These are phyloP conservation scores for Inga leiocalycina DNA, from an alignment of 306 rosid genomes.

Conservation along the genomic window DNA sequence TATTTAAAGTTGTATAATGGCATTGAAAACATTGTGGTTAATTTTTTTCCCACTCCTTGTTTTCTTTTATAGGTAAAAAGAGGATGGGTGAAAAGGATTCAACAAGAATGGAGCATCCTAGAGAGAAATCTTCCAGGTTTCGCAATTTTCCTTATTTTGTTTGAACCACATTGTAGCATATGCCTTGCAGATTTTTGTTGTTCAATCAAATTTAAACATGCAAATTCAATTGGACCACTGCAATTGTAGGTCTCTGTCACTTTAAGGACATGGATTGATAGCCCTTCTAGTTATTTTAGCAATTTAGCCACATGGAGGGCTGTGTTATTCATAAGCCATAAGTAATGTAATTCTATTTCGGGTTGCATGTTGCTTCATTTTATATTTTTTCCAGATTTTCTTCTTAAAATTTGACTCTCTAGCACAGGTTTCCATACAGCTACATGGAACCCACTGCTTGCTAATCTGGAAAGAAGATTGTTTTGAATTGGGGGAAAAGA, in stretches of 20 bases:
- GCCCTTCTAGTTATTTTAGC: background rate
- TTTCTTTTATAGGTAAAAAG: slow-evolving; percentile 56
- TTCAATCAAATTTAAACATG: slow-evolving; percentile 4
- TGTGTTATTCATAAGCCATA: too few species aligned
- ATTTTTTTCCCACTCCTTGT: slow-evolving; percentile 23
- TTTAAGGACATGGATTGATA: background rate
- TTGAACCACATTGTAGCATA: slow-evolving; percentile 11
- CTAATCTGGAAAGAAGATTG: background rate
- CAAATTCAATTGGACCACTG: slow-evolving; percentile 16
- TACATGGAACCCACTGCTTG: background rate
- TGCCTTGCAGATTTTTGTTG: slow-evolving; percentile 15
- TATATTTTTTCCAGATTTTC: too few species aligned
- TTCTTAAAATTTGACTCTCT: too few species aligned
- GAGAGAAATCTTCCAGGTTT: slow-evolving; percentile 88
- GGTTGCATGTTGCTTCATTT: too few species aligned
- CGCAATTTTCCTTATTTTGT: slow-evolving; percentile 32
- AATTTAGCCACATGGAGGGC: background rate
- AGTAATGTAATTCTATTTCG: background rate
- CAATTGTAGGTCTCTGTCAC: background rate
- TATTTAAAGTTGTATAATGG: background rate
- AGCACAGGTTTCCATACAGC: background rate
- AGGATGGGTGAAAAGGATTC: slow-evolving; percentile 87
- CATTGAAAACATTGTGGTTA: slow-evolving; percentile 14
- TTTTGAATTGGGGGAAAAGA: background rate
- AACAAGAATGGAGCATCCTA: slow-evolving; percentile 89